Conservation (phyloP, 169 alveolate genomes). For the Miamiensis avidus region DNA sequence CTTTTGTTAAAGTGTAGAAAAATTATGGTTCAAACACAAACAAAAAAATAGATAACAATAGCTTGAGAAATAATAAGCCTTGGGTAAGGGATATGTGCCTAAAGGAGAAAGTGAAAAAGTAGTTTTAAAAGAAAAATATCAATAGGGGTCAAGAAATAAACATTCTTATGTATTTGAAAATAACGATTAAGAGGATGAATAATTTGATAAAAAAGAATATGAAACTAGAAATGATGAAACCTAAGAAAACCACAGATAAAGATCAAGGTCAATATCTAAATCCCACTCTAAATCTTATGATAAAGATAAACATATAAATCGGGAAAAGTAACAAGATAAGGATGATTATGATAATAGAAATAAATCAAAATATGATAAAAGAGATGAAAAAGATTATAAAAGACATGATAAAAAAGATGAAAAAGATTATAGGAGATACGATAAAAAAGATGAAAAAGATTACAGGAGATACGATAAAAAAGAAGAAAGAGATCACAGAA, state of each 20-base stretch:
- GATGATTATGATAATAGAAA: neutral
- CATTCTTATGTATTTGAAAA: neutral
- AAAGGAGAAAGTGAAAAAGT: neutral
- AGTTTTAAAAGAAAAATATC: neutral
- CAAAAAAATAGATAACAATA: neutral
- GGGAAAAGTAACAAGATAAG: neutral
- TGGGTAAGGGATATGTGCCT: neutral
- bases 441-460: neutral
- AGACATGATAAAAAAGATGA: neutral
- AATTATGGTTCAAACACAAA: constrained; percentile 26
- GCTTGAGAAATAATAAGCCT: constrained; percentile 6
- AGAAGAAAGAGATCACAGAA: no score
- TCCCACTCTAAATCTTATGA: neutral
- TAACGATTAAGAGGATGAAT: neutral
- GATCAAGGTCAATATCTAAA: neutral
- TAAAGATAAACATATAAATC: neutral
- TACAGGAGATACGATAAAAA: neutral
- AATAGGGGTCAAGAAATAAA: neutral
- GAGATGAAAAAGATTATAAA: neutral
- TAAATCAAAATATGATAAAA: no score
- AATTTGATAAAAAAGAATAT: no score
- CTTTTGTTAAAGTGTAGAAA: constrained; percentile 79
- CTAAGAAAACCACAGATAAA: no score
- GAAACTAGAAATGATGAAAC: neutral
- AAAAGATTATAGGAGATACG: neutral